Base-by-base conservation (phyloP, 2,329 filamentous ascomycete species). In the Ophiocordyceps sinensis region DNA sequence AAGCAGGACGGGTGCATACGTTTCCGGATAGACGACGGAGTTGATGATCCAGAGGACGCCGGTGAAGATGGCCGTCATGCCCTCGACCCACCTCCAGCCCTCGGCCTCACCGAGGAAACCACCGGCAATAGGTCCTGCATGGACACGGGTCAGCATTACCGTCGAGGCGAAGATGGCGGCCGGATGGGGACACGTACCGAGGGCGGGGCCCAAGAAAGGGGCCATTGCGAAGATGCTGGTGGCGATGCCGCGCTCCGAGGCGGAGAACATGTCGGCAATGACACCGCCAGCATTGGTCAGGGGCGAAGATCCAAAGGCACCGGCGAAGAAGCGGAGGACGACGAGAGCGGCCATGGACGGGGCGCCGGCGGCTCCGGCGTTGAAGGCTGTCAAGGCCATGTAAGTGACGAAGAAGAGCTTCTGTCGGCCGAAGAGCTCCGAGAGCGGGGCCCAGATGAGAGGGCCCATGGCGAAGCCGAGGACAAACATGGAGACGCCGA, bases 281-380 rank as follows among this genome's bases (percentile, higher is more conserved):
- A 77, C 68, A 48, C 75, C 77, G 3, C 75, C 75, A 1, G 72
- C 69, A 48, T 79, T 79, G 8, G 75, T 77, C 44, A 82, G 57
- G 1, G 76, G 73, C 0, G 75, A 75, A 0, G 74, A 73, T 5
- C 75, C 78, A 49, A 79, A 79, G 8, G 71, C 59, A 32, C 77
- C 77, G 19, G 73, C 72, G 40, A 85, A 71, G 60, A 84, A 84
- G n/a, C 81, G 73, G 32, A 82, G 64, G n/a, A 82, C 67, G 28
- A 85, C 60, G 3, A 85, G 61, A 1, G 73, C 71, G 38, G 63
- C 63, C 44, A 79, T 75, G 48, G 71, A 77, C 43, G 72, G 61
- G 0, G 71, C 62, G 9, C 70, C 77, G 2, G 75, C 71, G 15
- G 66, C 67, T 5, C 67, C 78, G 19, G 70, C 75, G 49, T 74